phyloP scores from a whole-genome alignment of 192 early-diverging fungal species.

The Gonapodya sp. region DNA sequence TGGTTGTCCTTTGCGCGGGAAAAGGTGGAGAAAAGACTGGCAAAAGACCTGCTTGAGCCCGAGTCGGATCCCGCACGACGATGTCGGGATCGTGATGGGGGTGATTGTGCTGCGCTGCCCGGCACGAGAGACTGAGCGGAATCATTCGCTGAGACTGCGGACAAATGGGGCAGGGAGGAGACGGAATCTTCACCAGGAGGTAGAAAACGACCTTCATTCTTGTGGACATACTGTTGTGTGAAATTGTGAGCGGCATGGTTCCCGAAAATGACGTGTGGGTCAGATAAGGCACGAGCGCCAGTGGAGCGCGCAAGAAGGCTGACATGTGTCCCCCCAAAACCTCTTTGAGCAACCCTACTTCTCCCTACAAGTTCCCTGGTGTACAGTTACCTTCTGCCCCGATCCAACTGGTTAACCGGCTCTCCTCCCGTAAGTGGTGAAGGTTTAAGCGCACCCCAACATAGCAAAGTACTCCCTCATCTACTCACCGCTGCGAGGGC shows the following conservation, averaged over 20 bases:
- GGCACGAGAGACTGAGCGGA: background rate
- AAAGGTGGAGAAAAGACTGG: background rate
- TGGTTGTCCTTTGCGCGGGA: background rate
- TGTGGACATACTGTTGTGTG: background rate
- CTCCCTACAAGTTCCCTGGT: too few relatives aligned
- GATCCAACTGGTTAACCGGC: too few relatives aligned
- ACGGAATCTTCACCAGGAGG: background rate
- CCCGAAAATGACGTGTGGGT: too few relatives aligned
- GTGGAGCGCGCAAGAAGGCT: too few relatives aligned
- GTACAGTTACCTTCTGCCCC: too few relatives aligned
- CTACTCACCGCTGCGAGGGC: background rate
- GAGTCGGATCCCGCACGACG: background rate
- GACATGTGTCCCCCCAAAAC: too few relatives aligned
- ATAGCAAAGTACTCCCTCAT: background rate
- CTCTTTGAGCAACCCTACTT: too few relatives aligned
- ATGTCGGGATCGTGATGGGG: background rate
- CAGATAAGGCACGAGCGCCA: background rate
- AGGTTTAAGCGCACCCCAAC: too few relatives aligned
- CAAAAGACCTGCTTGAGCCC: background rate
- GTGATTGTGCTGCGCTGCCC: background rate
- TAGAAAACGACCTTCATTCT: background rate
- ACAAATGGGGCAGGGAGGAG: background rate
- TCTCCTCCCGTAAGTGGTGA: too few relatives aligned
- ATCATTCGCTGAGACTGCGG: background rate
- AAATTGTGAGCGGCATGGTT: too few relatives aligned